These are phyloP conservation scores for Pythium volutum DNA, from an alignment of 352 stramenopile genomes.

Conservation along the genomic window DNA sequence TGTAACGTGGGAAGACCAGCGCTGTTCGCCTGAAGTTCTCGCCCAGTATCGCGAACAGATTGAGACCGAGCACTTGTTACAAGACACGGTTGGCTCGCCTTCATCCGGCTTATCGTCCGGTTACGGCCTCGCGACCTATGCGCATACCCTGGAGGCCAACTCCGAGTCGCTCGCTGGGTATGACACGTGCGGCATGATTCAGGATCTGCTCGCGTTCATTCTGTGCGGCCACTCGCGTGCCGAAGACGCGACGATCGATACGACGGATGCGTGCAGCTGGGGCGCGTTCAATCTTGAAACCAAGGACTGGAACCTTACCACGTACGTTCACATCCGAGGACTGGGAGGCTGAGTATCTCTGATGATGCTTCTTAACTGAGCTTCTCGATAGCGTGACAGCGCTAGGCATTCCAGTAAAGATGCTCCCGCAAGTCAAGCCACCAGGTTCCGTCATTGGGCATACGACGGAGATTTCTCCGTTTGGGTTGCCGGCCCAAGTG, in stretches of 20 bases:
- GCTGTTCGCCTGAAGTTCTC: constrained; percentile 61
- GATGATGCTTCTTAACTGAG: not conserved
- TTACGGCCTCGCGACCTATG: constrained; percentile 71
- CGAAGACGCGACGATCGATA: constrained; percentile 55
- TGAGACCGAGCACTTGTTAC: not conserved
- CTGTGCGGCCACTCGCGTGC: constrained; percentile 51
- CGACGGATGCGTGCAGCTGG: constrained; percentile 77
- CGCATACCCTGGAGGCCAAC: constrained; percentile 41
- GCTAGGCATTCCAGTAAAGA: constrained; percentile 48
- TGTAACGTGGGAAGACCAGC: constrained; percentile 80
- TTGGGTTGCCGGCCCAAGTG: constrained; percentile 28
- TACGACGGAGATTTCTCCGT: constrained; percentile 18
- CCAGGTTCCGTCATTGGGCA: constrained; percentile 50
- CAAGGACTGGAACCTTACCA: constrained; percentile 37
- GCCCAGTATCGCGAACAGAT: constrained; percentile 20
- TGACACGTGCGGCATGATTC: constrained; percentile 77
- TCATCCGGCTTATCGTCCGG: constrained; percentile 47
- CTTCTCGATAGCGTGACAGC: constrained; percentile 37
- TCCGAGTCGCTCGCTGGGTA: constrained; percentile 38
- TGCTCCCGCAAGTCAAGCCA: constrained; percentile 59
- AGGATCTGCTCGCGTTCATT: constrained; percentile 72
- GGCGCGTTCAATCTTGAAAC: constrained; percentile 48
- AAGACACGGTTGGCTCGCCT: not conserved
- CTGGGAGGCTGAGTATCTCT: not conserved
- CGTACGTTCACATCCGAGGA: constrained; percentile 19